Conservation (phyloP, 352 stramenopile species). For the Globisporangium rhizosaccharum region DNA sequence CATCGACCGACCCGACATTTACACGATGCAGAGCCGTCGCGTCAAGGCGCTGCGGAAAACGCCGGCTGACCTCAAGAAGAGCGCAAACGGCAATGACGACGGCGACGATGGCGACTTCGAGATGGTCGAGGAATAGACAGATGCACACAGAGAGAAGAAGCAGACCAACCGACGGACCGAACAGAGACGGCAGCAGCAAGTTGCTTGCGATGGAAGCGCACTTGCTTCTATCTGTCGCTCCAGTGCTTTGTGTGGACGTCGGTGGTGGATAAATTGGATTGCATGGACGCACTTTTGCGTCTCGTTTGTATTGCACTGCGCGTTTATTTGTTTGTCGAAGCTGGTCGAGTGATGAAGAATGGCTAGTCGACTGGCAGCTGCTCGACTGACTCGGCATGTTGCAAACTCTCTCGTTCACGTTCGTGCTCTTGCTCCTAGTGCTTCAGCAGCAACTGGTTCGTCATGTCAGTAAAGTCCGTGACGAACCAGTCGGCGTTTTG, state of each 20-base stretch:
- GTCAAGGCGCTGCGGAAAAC: constrained; percentile 92
- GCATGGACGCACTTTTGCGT: too few species aligned
- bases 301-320: too few species aligned
- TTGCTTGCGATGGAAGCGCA: too few species aligned
- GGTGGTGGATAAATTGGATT: too few species aligned
- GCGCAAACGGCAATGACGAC: constrained; percentile 15
- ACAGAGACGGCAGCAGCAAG: not conserved
- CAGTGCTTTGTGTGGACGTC: too few species aligned
- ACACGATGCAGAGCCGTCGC: constrained; percentile 93
- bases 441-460: constrained; percentile 32
- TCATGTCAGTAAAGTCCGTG: constrained; percentile 92
- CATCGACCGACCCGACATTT: constrained; percentile 97
- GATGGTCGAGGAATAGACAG: constrained; percentile 18
- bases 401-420: not conserved
- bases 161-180: not conserved
- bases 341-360: too few species aligned
- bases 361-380: too few species aligned
- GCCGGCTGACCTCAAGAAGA: constrained; percentile 72
- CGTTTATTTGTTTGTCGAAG: too few species aligned
- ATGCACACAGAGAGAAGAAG: not conserved
- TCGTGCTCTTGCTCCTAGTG: constrained; percentile 1
- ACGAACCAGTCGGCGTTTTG: constrained; percentile 97
- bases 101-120: constrained; percentile 33
- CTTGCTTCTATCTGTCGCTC: too few species aligned
- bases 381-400: not conserved